Percentiles rank a stretch among this genome's conserved stretches.
These are phyloP conservation scores for Boletus smithii DNA, from an alignment of 1,284 basidiomycete genomes.

Conservation along the genomic window DNA sequence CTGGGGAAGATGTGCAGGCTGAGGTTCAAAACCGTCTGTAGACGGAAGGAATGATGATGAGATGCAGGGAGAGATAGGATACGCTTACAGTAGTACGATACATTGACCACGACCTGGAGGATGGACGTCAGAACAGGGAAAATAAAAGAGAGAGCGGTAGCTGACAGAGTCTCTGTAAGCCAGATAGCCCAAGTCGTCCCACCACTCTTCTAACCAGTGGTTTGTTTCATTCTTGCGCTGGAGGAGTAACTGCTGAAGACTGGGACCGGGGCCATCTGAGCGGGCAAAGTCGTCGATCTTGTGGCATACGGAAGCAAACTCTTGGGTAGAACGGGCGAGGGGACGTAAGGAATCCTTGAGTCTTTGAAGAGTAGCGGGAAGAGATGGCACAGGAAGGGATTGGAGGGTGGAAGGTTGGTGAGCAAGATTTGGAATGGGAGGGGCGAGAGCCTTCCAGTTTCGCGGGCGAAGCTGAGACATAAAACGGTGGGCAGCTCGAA, in stretches of 20 bases:
- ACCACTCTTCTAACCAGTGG: constrained; percentile 83
- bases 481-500: constrained; percentile 10
- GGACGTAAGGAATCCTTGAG: constrained; percentile 63
- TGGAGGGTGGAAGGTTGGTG: constrained; percentile 39
- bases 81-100: constrained; percentile 76
- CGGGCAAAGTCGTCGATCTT: constrained; percentile 62
- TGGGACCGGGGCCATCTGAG: constrained; percentile 45
- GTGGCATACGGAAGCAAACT: constrained; percentile 48
- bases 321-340: constrained; percentile 57
- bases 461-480: constrained; percentile 28
- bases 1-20: constrained; percentile 58
- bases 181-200: constrained; percentile 72
- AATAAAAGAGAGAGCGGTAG: constrained; percentile 1
- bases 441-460: constrained; percentile 30
- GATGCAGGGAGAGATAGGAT: not conserved
- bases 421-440: constrained; percentile 25
- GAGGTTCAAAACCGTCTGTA: constrained; percentile 69
- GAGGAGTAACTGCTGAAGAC: constrained; percentile 58
- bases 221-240: constrained; percentile 46
- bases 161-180: constrained; percentile 73
- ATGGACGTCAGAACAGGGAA: not conserved
- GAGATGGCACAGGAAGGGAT: constrained; percentile 61
- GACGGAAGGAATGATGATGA: not conserved
- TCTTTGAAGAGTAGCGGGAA: constrained; percentile 53
- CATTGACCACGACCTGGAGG: constrained; percentile 69